phyloP scores from a whole-genome alignment of 2,329 filamentous ascomycete species.

The Scedosporium apiospermum region DNA sequence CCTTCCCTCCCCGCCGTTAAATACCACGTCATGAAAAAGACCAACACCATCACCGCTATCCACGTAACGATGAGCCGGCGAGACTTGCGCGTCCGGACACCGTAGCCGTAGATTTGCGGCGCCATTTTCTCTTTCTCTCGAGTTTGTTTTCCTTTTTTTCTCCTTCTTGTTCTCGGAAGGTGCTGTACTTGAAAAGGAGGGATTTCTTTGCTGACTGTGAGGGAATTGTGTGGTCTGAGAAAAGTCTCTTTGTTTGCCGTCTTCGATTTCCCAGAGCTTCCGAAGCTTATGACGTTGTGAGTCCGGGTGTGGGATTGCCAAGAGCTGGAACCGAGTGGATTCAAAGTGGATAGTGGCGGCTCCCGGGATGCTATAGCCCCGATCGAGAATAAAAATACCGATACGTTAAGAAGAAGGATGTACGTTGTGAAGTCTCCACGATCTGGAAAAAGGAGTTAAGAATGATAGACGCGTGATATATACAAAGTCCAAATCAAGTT shows the following conservation, averaged over 20 bases:
- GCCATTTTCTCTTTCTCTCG: not conserved
- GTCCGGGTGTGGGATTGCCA: not conserved
- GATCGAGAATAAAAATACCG: too few relatives aligned
- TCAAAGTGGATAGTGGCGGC: too few relatives aligned
- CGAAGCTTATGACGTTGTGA: not conserved
- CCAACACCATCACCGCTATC: not conserved
- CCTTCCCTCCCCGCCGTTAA: not conserved
- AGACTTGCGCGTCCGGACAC: not conserved
- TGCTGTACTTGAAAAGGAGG: not conserved
- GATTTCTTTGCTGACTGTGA: not conserved
- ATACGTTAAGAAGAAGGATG: too few relatives aligned
- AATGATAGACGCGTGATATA: not conserved
- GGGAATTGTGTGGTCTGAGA: not conserved
- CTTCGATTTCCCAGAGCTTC: not conserved
- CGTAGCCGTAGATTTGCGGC: not conserved
- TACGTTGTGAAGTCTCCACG: not conserved
- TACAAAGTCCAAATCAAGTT: not conserved
- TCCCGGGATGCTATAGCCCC: too few relatives aligned
- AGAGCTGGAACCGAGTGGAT: too few relatives aligned
- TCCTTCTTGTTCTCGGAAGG: too few relatives aligned
- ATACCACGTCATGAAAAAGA: conserved; percentile 1
- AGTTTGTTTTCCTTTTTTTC: too few relatives aligned
- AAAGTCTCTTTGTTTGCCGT: not conserved
- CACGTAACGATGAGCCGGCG: not conserved
- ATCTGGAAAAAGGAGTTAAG: not conserved